phyloP scores from a whole-genome alignment of 352 stramenopile species.

The Globisporangium splendens region DNA sequence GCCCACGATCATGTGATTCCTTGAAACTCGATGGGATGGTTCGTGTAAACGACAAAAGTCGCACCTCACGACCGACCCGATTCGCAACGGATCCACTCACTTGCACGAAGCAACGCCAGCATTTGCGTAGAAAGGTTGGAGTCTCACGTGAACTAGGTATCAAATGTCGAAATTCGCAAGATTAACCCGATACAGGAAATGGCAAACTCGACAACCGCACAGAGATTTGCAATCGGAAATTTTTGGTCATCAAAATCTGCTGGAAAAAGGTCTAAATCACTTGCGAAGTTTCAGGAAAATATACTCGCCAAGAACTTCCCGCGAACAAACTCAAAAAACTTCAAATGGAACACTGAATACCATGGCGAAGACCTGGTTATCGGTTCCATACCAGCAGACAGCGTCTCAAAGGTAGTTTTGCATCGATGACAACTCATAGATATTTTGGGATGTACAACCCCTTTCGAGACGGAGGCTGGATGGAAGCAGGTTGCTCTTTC shows the following conservation, averaged over 20 bases:
- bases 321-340: no score
- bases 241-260: background rate
- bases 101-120: background rate
- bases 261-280: background rate
- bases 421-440: constrained; percentile 3
- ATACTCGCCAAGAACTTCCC: no score
- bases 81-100: background rate
- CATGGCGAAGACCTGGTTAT: no score
- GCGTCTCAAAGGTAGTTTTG: background rate
- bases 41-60: background rate
- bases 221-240: background rate
- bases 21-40: background rate
- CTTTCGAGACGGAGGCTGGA: constrained; percentile 1
- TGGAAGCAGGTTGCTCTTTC: background rate
- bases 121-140: background rate
- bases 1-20: background rate
- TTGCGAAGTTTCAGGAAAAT: background rate
- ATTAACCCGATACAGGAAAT: background rate
- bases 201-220: background rate
- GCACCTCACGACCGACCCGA: background rate
- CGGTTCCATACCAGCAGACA: background rate
- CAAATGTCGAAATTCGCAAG: background rate
- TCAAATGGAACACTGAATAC: no score
- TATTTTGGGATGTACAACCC: constrained; percentile 16
- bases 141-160: background rate